Conservation (phyloP, 176 grass and related monocot genomes). For the Lolium rigidum region DNA sequence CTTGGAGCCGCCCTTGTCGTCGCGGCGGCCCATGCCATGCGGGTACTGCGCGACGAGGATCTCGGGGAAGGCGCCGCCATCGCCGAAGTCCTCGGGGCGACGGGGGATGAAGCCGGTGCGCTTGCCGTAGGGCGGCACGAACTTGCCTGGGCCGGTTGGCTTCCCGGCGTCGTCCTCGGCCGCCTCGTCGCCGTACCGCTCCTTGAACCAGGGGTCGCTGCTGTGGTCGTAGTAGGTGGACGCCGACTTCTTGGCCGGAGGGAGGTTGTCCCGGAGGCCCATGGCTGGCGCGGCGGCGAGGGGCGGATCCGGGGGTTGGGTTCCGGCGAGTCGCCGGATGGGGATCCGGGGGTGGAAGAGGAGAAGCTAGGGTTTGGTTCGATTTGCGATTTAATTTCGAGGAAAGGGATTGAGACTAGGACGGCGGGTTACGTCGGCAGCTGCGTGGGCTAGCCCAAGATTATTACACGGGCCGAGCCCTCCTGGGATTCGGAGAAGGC, state of each 20-base stretch:
- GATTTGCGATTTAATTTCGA: slow-evolving; percentile 24
- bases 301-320: slow-evolving; percentile 42
- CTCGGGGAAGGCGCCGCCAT: slow-evolving; percentile 94
- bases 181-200: slow-evolving; percentile 67
- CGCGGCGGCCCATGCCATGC: slow-evolving; percentile 87
- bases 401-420: slow-evolving; percentile 6
- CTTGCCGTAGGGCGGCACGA: slow-evolving; percentile 76
- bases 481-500: too few species aligned
- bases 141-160: slow-evolving; percentile 32
- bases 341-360: slow-evolving; percentile 36
- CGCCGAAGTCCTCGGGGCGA: slow-evolving; percentile 75
- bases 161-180: slow-evolving; percentile 35
- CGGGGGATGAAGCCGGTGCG: slow-evolving; percentile 79
- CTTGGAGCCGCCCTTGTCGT: slow-evolving; percentile 83
- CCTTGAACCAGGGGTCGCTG: slow-evolving; percentile 93
- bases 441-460: neutral
- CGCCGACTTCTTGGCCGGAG: slow-evolving; percentile 56
- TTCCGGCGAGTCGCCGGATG: slow-evolving; percentile 47
- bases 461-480: neutral
- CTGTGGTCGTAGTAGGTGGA: slow-evolving; percentile 86
- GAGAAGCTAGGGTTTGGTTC: slow-evolving; percentile 57
- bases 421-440: slow-evolving; percentile 1
- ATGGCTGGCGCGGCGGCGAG: slow-evolving; percentile 40
- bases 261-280: slow-evolving; percentile 85
- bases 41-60: slow-evolving; percentile 94